Evolutionary conservation across 768 basidiomycete genomes (phyloP).

Genomic region (Naganishia vishniacii): DNA sequence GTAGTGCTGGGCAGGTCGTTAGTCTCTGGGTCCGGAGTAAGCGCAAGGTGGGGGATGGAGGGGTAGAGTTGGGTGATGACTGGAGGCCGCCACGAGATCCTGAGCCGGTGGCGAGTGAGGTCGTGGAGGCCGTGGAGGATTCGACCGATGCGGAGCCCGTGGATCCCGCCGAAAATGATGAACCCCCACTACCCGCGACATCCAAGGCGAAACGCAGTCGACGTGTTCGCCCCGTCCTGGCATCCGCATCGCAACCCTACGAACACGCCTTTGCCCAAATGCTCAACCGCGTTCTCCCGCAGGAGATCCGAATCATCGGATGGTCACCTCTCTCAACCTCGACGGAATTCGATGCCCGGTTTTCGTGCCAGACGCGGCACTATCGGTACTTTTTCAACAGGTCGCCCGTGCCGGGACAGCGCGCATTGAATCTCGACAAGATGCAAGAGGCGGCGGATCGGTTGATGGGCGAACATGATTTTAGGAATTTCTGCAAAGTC

Average conservation of each 20-base stretch:
- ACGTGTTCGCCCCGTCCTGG: not conserved
- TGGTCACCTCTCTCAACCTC: slow-evolving; percentile 77
- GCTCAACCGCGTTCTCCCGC: slow-evolving; percentile 81
- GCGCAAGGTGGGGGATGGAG: slow-evolving; percentile 35
- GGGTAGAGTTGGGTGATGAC: slow-evolving; percentile 30
- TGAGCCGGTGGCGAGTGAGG: not conserved
- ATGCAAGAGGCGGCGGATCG: slow-evolving; percentile 71
- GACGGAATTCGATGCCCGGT: slow-evolving; percentile 73
- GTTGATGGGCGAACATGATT: slow-evolving; percentile 86
- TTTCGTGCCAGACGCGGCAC: slow-evolving; percentile 77
- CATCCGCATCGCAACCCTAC: slow-evolving; percentile 27
- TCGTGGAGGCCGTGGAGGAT: not conserved
- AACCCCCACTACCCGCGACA: not conserved
- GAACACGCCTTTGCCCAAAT: slow-evolving; percentile 73
- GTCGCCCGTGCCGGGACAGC: slow-evolving; percentile 43
- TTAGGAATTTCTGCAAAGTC: slow-evolving; percentile 89
- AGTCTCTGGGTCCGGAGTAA: slow-evolving; percentile 81
- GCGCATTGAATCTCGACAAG: slow-evolving; percentile 59
- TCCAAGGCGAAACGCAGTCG: not conserved
- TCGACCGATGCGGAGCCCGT: too few species aligned
- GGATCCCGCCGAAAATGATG: not conserved
- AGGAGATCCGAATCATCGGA: slow-evolving; percentile 80
- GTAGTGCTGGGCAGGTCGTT: slow-evolving; percentile 86
- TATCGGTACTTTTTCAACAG: slow-evolving; percentile 94
- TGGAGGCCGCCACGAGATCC: slow-evolving; percentile 30